Base-by-base conservation (phyloP, 768 basidiomycete species). In the Lactifluus pinguis region DNA sequence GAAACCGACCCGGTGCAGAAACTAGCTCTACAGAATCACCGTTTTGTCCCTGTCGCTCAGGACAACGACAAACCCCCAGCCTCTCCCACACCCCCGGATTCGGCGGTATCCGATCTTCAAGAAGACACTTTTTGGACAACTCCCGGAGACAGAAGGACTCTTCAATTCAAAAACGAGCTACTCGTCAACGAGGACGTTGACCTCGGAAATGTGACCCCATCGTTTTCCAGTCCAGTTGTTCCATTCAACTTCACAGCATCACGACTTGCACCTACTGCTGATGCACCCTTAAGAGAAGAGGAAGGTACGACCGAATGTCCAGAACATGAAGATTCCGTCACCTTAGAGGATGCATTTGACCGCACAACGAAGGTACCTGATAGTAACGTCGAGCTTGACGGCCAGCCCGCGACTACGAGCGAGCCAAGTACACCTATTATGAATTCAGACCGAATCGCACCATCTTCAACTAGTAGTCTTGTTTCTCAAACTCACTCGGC, bases 101-200 rank as follows among this genome's bases (percentile, higher is more conserved):
- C 58, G 2, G 42, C 58, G 11, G 44, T 53, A 1, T 55, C 64
- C 6, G 75, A 71, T 67, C 75, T 61, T 10, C 74, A 79, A 30
- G 85, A 86, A 68, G 79, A 83, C 41, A 76, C 75, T 45, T 84
- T 86, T 67, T 87, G 85, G 84, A 79, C 76, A 34, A 84, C 85
- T 0, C 83, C 85, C 7, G 74, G 71, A 39, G 78, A 78, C 1
- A 79, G 77, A 14, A 83, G 84, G 42, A 81, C 81, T 0, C 74
- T 89, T 14, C 81, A 79, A 54, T 87, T 89, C 63, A 79, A 79
- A 1, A 82, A 84, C 44, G 83, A 83, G 60, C 75, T 83, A 14
- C 73, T 86, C 32, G 70, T 83, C 68, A 80, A 87, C 63, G 87
- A 89, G 65, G 73, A 82, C 19, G 78, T 83, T 3, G 82, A 87